These are phyloP conservation scores for Diplodia seriata DNA, from an alignment of 2,329 filamentous ascomycete genomes.

Conservation along the genomic window DNA sequence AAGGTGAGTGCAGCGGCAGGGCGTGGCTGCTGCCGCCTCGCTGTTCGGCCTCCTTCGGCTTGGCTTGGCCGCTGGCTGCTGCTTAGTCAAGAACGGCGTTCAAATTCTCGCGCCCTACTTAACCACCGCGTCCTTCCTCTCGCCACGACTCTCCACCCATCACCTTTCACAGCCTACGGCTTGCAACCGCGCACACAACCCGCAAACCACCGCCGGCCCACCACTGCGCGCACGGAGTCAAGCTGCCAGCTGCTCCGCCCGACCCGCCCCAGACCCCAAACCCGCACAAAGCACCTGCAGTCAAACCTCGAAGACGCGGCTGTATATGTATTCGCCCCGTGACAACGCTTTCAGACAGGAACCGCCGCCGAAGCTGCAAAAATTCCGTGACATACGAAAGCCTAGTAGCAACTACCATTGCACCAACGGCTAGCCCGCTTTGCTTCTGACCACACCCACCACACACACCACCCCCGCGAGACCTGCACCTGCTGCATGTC, in stretches of 20 bases:
- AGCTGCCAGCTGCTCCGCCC: conserved; percentile 32
- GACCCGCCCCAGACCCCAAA: conserved; percentile 14
- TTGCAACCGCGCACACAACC: conserved; percentile 4
- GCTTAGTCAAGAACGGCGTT: conserved; percentile 19
- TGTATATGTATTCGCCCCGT: conserved; percentile 99
- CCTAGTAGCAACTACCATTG: conserved; percentile 87
- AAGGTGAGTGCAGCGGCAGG: background rate
- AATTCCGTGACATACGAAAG: conserved; percentile 95
- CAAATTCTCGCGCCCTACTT: conserved; percentile 29
- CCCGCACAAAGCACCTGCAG: conserved; percentile 32
- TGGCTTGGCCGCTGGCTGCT: background rate
- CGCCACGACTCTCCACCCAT: conserved; percentile 25
- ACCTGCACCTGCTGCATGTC: conserved; percentile 64
- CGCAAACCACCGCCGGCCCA: conserved; percentile 27
- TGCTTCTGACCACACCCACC: conserved; percentile 33
- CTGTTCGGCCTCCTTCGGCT: conserved; percentile 13
- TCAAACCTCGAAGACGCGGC: conserved; percentile 46
- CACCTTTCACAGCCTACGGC: conserved; percentile 20
- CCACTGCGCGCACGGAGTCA: conserved; percentile 32
- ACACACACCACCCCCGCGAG: conserved; percentile 37
- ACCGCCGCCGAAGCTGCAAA: conserved; percentile 93
- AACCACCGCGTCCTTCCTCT: conserved; percentile 25
- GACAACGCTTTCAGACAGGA: conserved; percentile 92
- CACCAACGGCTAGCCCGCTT: conserved; percentile 84
- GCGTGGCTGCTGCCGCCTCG: conserved; percentile 1